A percentile compares a stretch with the other conserved stretches of the same genome.
Evolutionary conservation across 2,329 filamentous ascomycete species (phyloP).

Genomic region (Aspergillus sp.): DNA sequence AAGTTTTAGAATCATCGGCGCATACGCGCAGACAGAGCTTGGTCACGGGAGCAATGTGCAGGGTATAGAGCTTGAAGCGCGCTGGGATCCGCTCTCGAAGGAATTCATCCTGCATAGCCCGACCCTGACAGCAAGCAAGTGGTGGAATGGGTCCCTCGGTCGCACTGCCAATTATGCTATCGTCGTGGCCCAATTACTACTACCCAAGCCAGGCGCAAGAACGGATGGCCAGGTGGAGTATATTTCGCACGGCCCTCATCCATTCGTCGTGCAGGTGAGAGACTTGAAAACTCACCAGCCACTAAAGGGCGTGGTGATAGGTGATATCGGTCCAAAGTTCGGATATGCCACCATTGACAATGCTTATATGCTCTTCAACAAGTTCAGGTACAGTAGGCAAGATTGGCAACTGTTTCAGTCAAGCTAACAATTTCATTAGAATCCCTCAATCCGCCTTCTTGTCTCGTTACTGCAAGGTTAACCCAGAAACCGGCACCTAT

Average conservation of each 20-base stretch:
- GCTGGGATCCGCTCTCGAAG: conserved; percentile 45
- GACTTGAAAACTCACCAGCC: conserved; percentile 26
- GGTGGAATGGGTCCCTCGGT: conserved; percentile 55
- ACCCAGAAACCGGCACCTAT: conserved; percentile 46
- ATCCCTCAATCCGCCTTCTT: conserved; percentile 51
- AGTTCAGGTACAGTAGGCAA: conserved; percentile 29
- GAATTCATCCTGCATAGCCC: conserved; percentile 54
- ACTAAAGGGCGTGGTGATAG: conserved; percentile 49
- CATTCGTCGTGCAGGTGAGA: conserved; percentile 53
- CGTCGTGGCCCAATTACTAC: conserved; percentile 51
- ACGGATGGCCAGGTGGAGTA: conserved; percentile 12
- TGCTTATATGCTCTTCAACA: conserved; percentile 53
- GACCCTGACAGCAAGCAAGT: conserved; percentile 53
- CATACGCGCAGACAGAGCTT: conserved; percentile 53
- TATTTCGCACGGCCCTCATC: conserved; percentile 45
- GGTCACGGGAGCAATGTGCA: conserved; percentile 54
- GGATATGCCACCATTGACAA: conserved; percentile 54
- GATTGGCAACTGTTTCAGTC: neutral
- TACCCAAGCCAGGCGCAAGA: conserved; percentile 30
- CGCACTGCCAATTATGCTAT: conserved; percentile 54
- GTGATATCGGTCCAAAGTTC: conserved; percentile 55
- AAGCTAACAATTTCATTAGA: conserved; percentile 5
- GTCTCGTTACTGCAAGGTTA: conserved; percentile 48
- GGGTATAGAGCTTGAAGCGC: conserved; percentile 49
- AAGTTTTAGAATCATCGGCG: conserved; percentile 51